Base-by-base conservation (phyloP, 2,329 filamentous ascomycete genomes). In the Fusarium sp. region DNA sequence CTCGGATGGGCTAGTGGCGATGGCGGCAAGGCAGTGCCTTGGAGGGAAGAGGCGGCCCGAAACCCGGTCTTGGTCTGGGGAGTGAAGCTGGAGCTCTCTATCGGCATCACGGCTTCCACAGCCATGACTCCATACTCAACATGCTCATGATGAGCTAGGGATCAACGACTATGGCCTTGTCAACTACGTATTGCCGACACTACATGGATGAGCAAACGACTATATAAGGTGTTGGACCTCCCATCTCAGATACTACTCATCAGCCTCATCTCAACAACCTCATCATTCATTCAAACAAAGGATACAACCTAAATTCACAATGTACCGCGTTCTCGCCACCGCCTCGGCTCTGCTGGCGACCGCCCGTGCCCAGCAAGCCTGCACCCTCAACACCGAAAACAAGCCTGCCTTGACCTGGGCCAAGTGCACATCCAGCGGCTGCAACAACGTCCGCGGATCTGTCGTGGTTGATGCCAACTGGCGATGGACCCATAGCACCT, bases 391-490 rank as follows among this genome's bases (percentile, higher is more conserved):
- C 58, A 71, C 83, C 13, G 89, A 90, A 77, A 84, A 76, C 34
- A 89, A 91, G 78, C 90, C 89, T 20, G 67, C 84, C 32, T 81
- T 92, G 76, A 84, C 81, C 67, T 90, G 88, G 86, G 83, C 86
- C 69, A 85, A 85, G 76, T 92, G 90, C 82, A 86, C 87, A 39
- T 77, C 82, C 25, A 83, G 81, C 66, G 87, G 88, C 68, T 92
- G 90, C 83, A 85, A 82, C 30, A 83, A 80, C 63, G 85, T 88
- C 74, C 76, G 79, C 45, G 88, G 86, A 48, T 86, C 85, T 39
- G 84, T 92, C 50, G 88, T 88, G 63, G 81, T 92, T 75, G 90
- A 92, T 72, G 80, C 89, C 77, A 91, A 91, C 83, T 91, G 89
- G 89, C 87, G 90, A 70, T 91, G 90, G 90, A 83, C 89, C 68